Evolutionary conservation across 192 early-diverging fungal species (phyloP).

Genomic region (Podila epicladia): DNA sequence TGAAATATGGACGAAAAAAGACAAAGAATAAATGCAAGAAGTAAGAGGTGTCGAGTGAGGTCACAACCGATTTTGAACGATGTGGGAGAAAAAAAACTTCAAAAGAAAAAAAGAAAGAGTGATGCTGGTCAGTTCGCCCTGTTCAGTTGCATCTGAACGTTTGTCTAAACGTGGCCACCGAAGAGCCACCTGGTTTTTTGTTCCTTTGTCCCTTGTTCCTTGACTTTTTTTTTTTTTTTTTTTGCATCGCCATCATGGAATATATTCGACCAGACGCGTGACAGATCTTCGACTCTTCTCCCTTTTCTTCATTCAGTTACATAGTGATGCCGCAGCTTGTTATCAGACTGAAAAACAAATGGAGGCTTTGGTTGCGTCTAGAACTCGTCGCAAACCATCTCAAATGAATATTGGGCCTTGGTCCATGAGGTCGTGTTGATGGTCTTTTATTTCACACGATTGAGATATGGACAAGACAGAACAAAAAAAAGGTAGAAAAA

Average conservation of each 20-base stretch:
- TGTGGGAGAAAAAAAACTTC: background rate
- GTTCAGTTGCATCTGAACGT: background rate
- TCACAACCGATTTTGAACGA: background rate
- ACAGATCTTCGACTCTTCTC: too few relatives aligned
- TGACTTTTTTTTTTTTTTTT: background rate
- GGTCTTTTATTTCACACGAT: background rate
- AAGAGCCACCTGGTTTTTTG: background rate
- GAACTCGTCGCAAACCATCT: too few relatives aligned
- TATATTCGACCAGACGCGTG: too few relatives aligned
- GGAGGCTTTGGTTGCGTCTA: too few relatives aligned
- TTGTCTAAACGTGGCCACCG: background rate
- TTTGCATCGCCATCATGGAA: background rate
- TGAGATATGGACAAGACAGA: constrained; percentile 1
- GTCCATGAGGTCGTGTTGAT: too few relatives aligned
- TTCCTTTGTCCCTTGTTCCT: too few relatives aligned
- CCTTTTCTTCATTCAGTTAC: too few relatives aligned
- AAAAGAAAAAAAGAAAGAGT: background rate
- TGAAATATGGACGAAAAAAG: too few relatives aligned
- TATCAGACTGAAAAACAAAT: background rate
- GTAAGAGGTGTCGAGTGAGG: background rate
- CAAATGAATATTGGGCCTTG: too few relatives aligned
- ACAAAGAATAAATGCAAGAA: background rate
- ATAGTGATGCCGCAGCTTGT: background rate
- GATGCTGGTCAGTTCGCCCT: background rate
- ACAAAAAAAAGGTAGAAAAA: background rate